A percentile compares a stretch with the other conserved stretches of the same genome.
Evolutionary conservation across 139 green algal species (phyloP).

Genomic region (Picochlorum costavermella): DNA sequence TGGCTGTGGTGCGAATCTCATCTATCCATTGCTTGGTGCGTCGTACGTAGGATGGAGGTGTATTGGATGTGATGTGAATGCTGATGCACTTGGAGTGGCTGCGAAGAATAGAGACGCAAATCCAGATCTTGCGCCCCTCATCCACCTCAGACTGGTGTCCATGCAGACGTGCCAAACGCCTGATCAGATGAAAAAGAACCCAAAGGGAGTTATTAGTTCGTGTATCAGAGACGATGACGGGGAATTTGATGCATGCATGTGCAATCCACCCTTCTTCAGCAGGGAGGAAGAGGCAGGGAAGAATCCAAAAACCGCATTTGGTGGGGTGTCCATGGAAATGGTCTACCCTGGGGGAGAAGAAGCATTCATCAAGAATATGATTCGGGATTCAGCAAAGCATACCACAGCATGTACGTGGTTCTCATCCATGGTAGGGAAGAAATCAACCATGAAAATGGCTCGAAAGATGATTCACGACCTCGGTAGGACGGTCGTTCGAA

Average conservation of each 20-base stretch:
- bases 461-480: conserved; percentile 23
- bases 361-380: conserved; percentile 77
- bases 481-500: conserved; percentile 48
- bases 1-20: conserved; percentile 85
- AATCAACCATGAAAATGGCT: conserved; percentile 48
- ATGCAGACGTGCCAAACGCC: conserved; percentile 22
- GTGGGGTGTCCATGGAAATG: conserved; percentile 75
- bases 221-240: conserved; percentile 26
- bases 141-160: conserved; percentile 43
- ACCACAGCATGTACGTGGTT: conserved; percentile 49
- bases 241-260: conserved; percentile 75
- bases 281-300: conserved; percentile 56
- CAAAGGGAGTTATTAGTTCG: conserved; percentile 30
- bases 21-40: conserved; percentile 89
- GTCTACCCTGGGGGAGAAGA: conserved; percentile 81
- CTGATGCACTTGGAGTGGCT: conserved; percentile 42
- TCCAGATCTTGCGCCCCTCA: conserved; percentile 46
- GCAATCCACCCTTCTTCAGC: conserved; percentile 96
- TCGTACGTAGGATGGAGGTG: conserved; percentile 73
- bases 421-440: conserved; percentile 83
- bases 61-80: conserved; percentile 70
- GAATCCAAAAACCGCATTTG: conserved; percentile 76
- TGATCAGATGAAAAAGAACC: not conserved
- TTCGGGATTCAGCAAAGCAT: conserved; percentile 62
- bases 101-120: conserved; percentile 51